A percentile compares a stretch with the other conserved stretches of the same genome.
Conservation (phyloP, 805 yeast species). For the Spencermartinsiella europaea region DNA sequence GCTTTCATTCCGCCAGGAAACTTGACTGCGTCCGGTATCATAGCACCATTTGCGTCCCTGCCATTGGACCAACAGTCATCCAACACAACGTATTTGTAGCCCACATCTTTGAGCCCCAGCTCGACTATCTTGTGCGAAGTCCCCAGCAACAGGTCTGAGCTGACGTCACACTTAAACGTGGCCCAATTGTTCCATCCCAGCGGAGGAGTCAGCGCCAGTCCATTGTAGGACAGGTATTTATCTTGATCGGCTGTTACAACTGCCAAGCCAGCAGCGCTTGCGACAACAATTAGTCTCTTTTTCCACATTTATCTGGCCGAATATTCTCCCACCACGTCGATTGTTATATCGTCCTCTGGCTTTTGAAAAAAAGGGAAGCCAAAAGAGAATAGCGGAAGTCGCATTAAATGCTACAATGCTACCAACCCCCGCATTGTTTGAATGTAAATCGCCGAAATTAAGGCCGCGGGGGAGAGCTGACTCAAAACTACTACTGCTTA, state of each 20-base stretch:
- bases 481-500: too few species aligned
- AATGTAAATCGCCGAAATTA: too few species aligned
- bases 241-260: neutral
- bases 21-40: slow-evolving; percentile 23
- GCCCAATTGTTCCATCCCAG: slow-evolving; percentile 34
- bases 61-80: slow-evolving; percentile 32
- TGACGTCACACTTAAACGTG: slow-evolving; percentile 28
- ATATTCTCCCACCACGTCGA: too few species aligned
- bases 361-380: too few species aligned
- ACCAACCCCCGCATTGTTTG: too few species aligned
- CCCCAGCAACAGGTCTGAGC: slow-evolving; percentile 22
- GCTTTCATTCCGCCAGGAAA: slow-evolving; percentile 29
- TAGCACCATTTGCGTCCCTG: slow-evolving; percentile 19
- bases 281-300: too few species aligned
- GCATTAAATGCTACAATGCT: too few species aligned
- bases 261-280: too few species aligned
- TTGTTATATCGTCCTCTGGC: too few species aligned
- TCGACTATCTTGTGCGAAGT: slow-evolving; percentile 25
- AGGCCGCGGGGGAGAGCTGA: too few species aligned
- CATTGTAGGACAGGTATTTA: slow-evolving; percentile 7
- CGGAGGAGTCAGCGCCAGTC: slow-evolving; percentile 21
- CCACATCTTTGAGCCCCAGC: slow-evolving; percentile 26
- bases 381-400: too few species aligned
- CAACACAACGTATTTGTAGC: slow-evolving; percentile 30
- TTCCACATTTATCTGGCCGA: too few species aligned